Evolutionary conservation across 2,329 filamentous ascomycete species (phyloP).

Genomic region (Calonectria fujianensis): DNA sequence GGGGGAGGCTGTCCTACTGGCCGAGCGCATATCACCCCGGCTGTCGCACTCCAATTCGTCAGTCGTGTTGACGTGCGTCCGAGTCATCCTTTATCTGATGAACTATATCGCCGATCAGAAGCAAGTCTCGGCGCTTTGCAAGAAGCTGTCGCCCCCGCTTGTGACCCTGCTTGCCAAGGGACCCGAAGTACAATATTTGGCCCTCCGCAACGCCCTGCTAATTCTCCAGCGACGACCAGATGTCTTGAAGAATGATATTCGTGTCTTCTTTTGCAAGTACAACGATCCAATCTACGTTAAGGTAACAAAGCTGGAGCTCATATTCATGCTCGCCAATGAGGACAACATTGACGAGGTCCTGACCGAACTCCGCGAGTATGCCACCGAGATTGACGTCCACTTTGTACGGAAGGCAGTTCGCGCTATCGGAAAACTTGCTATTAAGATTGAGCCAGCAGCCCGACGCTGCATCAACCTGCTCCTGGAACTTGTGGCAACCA

Average conservation of each 20-base stretch:
- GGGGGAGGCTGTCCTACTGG: conserved; percentile 89
- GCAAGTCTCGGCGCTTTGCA: conserved; percentile 89
- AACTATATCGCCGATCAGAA: conserved; percentile 97
- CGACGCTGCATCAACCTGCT: conserved; percentile 93
- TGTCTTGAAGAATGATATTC: conserved; percentile 95
- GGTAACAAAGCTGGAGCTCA: conserved; percentile 97
- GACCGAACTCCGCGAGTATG: conserved; percentile 95
- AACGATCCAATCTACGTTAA: conserved; percentile 99
- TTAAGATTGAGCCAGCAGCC: conserved; percentile 98
- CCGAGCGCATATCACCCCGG: conserved; percentile 95
- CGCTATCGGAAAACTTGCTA: conserved; percentile 97
- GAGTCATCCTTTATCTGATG: conserved; percentile 97
- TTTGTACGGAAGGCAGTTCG: conserved; percentile 98
- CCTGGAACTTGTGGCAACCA: conserved; percentile 95
- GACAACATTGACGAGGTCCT: conserved; percentile 96
- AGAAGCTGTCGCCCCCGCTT: conserved; percentile 94
- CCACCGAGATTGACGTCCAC: conserved; percentile 98
- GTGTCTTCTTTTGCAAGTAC: conserved; percentile 99
- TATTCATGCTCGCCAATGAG: conserved; percentile 98
- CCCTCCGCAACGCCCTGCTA: conserved; percentile 92
- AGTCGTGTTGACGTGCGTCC: conserved; percentile 95
- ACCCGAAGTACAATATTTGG: conserved; percentile 98
- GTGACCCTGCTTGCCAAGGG: conserved; percentile 97
- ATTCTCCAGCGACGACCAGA: conserved; percentile 95
- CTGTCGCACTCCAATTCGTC: conserved; percentile 98